Conservation (phyloP, 176 grass and related monocot genomes). For the Dendrocalamus sinicus region DNA sequence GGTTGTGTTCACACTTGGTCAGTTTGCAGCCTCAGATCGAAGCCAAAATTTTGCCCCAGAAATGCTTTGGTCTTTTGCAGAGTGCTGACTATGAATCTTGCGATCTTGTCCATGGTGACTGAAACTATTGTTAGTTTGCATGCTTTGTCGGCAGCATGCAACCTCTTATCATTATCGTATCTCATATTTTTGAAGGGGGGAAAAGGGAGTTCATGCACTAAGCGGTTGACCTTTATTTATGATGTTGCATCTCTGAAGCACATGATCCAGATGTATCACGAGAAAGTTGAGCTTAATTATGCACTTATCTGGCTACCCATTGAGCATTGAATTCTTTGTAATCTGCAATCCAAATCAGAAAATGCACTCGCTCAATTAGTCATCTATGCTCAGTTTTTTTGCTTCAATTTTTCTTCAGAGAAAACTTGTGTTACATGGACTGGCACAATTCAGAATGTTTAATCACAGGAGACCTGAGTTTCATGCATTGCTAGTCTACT, state of each 20-base stretch:
- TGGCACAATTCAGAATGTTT: neutral
- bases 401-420: neutral
- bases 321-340: neutral
- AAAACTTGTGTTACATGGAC: neutral
- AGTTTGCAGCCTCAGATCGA: neutral
- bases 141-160: constrained; percentile 33
- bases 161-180: neutral
- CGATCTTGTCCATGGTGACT: constrained; percentile 30
- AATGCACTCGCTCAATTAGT: neutral
- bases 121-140: constrained; percentile 32
- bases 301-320: neutral
- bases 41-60: neutral
- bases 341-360: neutral
- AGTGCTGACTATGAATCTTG: constrained; percentile 21
- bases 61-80: constrained; percentile 21
- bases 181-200: neutral
- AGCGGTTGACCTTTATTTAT: neutral
- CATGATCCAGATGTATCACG: neutral
- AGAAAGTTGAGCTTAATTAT: neutral
- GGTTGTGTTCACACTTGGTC: neutral
- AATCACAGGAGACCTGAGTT: neutral
- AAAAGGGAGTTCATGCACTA: neutral
- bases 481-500: neutral
- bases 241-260: neutral
- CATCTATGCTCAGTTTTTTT: neutral